Percentiles rank a stretch among this genome's conserved stretches.
Evolutionary conservation across 78 protist species (phyloP).

Genomic region (Chrysochromulina tobinii): DNA sequence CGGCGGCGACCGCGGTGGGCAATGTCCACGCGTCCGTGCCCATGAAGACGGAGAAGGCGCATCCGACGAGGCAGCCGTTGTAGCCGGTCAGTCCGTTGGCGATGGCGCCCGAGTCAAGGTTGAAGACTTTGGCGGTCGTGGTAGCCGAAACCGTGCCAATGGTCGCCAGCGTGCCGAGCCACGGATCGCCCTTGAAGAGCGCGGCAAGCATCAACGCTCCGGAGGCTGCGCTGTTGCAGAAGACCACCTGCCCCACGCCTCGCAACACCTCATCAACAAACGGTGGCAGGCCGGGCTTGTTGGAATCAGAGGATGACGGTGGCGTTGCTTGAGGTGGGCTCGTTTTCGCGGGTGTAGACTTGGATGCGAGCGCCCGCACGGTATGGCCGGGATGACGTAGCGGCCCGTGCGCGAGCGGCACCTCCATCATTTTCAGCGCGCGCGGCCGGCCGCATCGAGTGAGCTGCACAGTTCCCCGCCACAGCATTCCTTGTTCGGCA

Average conservation of each 20-base stretch:
- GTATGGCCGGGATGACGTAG: too few species aligned
- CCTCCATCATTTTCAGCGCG: too few species aligned
- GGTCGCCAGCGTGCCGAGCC: background rate
- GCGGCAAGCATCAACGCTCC: background rate
- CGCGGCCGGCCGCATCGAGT: too few species aligned
- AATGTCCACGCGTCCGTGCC: background rate
- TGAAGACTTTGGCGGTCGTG: background rate
- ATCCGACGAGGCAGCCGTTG: background rate
- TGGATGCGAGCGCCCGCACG: too few species aligned
- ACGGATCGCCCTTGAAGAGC: background rate
- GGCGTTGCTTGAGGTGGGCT: too few species aligned
- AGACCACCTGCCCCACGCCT: conserved; percentile 13
- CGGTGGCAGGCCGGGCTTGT: background rate
- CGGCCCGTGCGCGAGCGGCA: too few species aligned
- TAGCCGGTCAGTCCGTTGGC: background rate
- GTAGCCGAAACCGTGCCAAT: background rate
- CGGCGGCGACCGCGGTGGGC: background rate
- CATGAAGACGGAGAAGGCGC: background rate
- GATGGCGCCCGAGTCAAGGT: background rate
- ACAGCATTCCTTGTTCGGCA: too few species aligned
- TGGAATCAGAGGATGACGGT: too few species aligned
- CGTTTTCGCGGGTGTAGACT: too few species aligned
- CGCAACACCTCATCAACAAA: background rate
- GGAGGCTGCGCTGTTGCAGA: background rate
- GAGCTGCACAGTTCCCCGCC: too few species aligned